Percentiles rank a stretch among this genome's conserved stretches.
Evolutionary conservation across 1,139 yeast species (phyloP).

Genomic region (Blastobotrys malaysiensis): DNA sequence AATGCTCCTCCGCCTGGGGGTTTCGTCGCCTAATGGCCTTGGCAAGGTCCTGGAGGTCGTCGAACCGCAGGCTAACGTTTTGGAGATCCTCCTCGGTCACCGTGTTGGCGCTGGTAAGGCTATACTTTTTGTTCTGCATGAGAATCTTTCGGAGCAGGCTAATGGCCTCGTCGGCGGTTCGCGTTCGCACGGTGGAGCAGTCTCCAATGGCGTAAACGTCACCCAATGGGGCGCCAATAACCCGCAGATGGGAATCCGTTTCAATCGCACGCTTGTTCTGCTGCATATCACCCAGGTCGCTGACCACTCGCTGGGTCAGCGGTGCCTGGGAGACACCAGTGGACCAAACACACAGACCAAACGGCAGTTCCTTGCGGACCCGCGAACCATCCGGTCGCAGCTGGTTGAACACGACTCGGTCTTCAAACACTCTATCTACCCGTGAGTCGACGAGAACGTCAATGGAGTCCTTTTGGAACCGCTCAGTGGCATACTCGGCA

Average conservation of each 20-base stretch:
- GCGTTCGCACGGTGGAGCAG: slow-evolving; percentile 57
- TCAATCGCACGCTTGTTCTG: slow-evolving; percentile 56
- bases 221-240: slow-evolving; percentile 55
- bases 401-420: slow-evolving; percentile 50
- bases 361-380: slow-evolving; percentile 45
- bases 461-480: slow-evolving; percentile 53
- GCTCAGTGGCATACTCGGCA: slow-evolving; percentile 54
- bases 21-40: slow-evolving; percentile 41
- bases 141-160: slow-evolving; percentile 30
- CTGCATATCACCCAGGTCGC: slow-evolving; percentile 41
- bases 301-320: slow-evolving; percentile 46
- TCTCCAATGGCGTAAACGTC: slow-evolving; percentile 67
- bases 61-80: slow-evolving; percentile 42
- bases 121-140: slow-evolving; percentile 20
- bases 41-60: slow-evolving; percentile 44
- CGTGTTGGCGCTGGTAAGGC: slow-evolving; percentile 20
- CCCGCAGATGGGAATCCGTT: slow-evolving; percentile 60
- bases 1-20: slow-evolving; percentile 55
- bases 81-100: slow-evolving; percentile 33
- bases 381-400: slow-evolving; percentile 19
- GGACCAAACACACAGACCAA: slow-evolving; percentile 62
- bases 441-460: slow-evolving; percentile 57
- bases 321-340: slow-evolving; percentile 63
- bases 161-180: slow-evolving; percentile 49
- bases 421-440: slow-evolving; percentile 49